Percentiles rank a stretch among this genome's conserved stretches.
Evolutionary conservation across 2,329 filamentous ascomycete genomes (phyloP).

Genomic region (Aspergillus cejpii): DNA sequence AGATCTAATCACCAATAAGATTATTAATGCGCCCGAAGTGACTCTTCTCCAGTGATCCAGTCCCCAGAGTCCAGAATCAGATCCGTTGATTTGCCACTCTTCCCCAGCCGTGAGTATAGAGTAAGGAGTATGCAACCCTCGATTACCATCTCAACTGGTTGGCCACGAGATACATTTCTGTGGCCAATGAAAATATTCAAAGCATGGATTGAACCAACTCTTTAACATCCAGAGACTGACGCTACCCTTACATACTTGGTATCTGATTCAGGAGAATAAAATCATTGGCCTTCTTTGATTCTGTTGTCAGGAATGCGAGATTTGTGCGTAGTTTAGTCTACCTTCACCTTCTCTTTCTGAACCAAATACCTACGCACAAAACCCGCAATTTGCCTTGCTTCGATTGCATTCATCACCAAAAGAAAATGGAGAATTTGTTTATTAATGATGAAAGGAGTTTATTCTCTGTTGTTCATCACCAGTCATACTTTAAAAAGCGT

Average conservation of each 20-base stretch:
- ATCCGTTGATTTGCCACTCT: background rate
- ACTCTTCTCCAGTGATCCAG: too few relatives aligned
- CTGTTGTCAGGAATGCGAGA: constrained; percentile 21
- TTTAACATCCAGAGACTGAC: background rate
- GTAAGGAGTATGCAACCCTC: background rate
- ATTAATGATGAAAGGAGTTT: background rate
- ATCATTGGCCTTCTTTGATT: too few relatives aligned
- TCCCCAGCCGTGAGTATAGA: background rate
- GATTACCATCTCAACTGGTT: background rate
- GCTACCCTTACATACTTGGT: background rate
- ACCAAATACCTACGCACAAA: constrained; percentile 25
- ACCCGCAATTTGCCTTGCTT: constrained; percentile 21
- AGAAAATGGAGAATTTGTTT: background rate
- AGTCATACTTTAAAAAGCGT: background rate
- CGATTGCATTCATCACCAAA: constrained; percentile 4
- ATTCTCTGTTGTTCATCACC: background rate
- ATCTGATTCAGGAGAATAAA: background rate
- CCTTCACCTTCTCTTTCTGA: too few relatives aligned
- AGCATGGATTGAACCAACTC: background rate
- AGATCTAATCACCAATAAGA: too few relatives aligned
- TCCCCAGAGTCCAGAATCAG: too few relatives aligned
- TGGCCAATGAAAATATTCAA: background rate
- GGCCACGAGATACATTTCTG: background rate
- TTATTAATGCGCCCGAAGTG: too few relatives aligned
- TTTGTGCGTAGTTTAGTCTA: constrained; percentile 31